Percentiles rank a stretch among this genome's conserved stretches.
Evolutionary conservation across 768 basidiomycete genomes (phyloP).

Genomic region (Grammothele lineata): DNA sequence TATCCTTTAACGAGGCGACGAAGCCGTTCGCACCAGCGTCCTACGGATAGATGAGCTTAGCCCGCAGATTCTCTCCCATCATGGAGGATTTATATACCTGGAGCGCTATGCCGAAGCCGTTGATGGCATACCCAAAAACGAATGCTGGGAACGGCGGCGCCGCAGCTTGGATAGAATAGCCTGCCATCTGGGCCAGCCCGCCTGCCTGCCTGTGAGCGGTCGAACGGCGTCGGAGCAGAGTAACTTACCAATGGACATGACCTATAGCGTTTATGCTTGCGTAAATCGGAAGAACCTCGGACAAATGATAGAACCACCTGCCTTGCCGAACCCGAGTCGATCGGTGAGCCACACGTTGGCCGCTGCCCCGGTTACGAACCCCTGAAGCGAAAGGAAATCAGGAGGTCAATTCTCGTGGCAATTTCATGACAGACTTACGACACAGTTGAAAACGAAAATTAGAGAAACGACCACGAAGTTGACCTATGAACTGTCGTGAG

Average conservation of each 20-base stretch:
- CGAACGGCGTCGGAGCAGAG: too few species aligned
- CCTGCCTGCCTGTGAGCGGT: slow-evolving; percentile 40
- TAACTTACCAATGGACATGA: slow-evolving; percentile 33
- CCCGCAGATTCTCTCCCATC: too few species aligned
- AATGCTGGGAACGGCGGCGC: slow-evolving; percentile 65
- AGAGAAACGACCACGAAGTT: slow-evolving; percentile 53
- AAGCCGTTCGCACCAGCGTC: slow-evolving; percentile 73
- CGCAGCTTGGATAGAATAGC: slow-evolving; percentile 48
- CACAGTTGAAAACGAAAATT: slow-evolving; percentile 50
- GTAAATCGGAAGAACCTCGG: neutral
- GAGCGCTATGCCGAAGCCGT: slow-evolving; percentile 47
- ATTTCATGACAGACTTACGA: slow-evolving; percentile 27
- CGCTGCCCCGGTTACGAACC: slow-evolving; percentile 44
- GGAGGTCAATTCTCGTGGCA: neutral
- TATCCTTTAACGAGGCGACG: slow-evolving; percentile 54
- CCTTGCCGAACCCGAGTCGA: slow-evolving; percentile 45
- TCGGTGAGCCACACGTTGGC: slow-evolving; percentile 45
- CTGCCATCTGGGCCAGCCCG: slow-evolving; percentile 46
- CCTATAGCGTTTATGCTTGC: slow-evolving; percentile 19
- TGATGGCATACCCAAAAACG: slow-evolving; percentile 42
- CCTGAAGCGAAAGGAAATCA: slow-evolving; percentile 28
- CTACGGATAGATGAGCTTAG: too few species aligned
- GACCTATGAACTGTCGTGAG: slow-evolving; percentile 27
- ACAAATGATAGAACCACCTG: slow-evolving; percentile 13
- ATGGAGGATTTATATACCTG: slow-evolving; percentile 37